Conservation (phyloP, 257 asterid genomes). For the Vinca minor region DNA sequence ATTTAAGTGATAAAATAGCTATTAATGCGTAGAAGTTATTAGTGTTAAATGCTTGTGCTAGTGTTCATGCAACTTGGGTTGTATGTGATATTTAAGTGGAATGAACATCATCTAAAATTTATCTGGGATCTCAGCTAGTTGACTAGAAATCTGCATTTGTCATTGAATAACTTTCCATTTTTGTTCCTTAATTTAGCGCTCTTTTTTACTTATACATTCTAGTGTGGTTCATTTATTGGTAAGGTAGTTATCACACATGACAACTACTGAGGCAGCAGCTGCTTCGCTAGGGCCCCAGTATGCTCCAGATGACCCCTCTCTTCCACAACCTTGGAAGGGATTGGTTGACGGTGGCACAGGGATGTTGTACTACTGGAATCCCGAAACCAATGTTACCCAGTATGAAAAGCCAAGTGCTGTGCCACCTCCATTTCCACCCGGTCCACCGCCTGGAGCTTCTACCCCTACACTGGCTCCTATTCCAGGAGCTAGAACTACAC, state of each 20-base stretch:
- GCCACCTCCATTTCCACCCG: conserved; percentile 66
- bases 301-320: conserved; percentile 85
- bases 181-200: no score
- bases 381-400: conserved; percentile 80
- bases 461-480: conserved; percentile 57
- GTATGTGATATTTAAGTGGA: not conserved
- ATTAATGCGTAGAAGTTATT: not conserved
- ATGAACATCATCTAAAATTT: not conserved
- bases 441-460: conserved; percentile 53
- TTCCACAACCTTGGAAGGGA: conserved; percentile 95
- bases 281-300: conserved; percentile 63
- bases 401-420: conserved; percentile 61
- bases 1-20: no score
- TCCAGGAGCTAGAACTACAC: conserved; percentile 51
- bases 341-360: conserved; percentile 76
- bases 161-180: not conserved
- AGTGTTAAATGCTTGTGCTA: not conserved
- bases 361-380: conserved; percentile 77
- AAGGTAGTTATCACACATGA: conserved; percentile 32
- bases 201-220: no score
- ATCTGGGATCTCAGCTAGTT: not conserved
- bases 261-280: conserved; percentile 58
- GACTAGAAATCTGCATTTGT: not conserved
- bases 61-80: not conserved
- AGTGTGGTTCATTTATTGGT: not conserved